phyloP scores from a whole-genome alignment of 2,329 filamentous ascomycete species.

The Falciphora oryzae region DNA sequence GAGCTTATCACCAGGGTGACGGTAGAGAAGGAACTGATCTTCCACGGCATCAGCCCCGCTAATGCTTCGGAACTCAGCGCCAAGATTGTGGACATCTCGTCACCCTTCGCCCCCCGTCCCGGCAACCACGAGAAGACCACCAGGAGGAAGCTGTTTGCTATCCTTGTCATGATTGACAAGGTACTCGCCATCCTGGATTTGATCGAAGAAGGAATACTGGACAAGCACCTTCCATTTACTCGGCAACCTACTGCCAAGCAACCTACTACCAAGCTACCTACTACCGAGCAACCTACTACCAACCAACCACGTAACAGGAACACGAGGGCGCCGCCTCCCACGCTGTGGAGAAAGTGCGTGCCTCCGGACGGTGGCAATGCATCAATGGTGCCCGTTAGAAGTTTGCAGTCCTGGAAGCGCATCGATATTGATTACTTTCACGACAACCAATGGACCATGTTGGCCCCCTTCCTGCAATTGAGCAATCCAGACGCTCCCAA shows the following conservation, averaged over 20 bases:
- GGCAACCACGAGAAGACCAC: background rate
- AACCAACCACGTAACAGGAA: background rate
- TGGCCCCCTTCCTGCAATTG: background rate
- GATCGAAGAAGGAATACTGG: conserved; percentile 1
- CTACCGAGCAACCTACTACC: no score
- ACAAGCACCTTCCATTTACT: background rate
- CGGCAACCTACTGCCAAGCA: no score
- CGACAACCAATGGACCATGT: background rate
- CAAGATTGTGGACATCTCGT: background rate
- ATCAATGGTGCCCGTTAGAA: background rate
- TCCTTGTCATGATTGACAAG: background rate
- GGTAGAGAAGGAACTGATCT: conserved; percentile 1
- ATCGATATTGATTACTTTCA: background rate
- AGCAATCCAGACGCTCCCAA: background rate
- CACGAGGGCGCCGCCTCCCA: no score
- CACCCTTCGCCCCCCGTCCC: background rate
- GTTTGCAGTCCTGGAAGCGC: background rate
- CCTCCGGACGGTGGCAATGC: background rate
- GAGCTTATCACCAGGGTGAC: conserved; percentile 1
- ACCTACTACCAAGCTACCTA: no score
- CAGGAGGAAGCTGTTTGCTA: background rate
- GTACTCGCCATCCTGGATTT: background rate
- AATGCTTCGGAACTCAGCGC: background rate
- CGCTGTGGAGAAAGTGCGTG: background rate
- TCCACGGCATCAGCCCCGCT: background rate